Conservation (phyloP, 1,284 basidiomycete species). For the Testicularia cyperi region DNA sequence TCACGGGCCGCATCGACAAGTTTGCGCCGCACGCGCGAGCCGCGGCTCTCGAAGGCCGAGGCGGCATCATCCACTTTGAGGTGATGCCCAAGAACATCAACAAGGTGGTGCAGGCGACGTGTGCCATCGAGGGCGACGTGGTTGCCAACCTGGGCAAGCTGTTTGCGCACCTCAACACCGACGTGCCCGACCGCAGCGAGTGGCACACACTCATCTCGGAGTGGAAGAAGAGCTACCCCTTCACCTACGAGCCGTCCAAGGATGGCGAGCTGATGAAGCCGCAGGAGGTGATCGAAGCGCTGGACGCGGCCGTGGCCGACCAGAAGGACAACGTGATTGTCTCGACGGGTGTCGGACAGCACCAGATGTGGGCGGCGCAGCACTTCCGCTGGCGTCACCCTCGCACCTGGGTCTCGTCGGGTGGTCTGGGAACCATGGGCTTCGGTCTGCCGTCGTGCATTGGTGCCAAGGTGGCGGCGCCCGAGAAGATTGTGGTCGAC, state of each 20-base stretch:
- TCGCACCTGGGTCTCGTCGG: conserved; percentile 88
- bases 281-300: conserved; percentile 91
- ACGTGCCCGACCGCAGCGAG: conserved; percentile 64
- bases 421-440: conserved; percentile 92
- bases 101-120: conserved; percentile 93
- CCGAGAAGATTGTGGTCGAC: conserved; percentile 89
- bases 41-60: conserved; percentile 80
- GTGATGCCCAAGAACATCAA: conserved; percentile 99
- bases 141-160: conserved; percentile 77
- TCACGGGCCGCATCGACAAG: conserved; percentile 84
- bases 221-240: conserved; percentile 89
- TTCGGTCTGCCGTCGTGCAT: conserved; percentile 92
- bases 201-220: conserved; percentile 72
- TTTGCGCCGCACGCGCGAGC: conserved; percentile 89
- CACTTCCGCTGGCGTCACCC: conserved; percentile 87
- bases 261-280: conserved; percentile 80
- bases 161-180: conserved; percentile 67
- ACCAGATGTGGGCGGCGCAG: conserved; percentile 99
- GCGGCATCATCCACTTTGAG: conserved; percentile 98
- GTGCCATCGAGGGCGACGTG: conserved; percentile 92
- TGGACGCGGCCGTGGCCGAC: conserved; percentile 69
- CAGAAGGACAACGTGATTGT: conserved; percentile 86
- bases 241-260: conserved; percentile 75
- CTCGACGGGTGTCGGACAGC: conserved; percentile 93
- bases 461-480: conserved; percentile 93